These are phyloP conservation scores for Coemansia furcata DNA, from an alignment of 192 early-diverging fungal species.

Conservation along the genomic window DNA sequence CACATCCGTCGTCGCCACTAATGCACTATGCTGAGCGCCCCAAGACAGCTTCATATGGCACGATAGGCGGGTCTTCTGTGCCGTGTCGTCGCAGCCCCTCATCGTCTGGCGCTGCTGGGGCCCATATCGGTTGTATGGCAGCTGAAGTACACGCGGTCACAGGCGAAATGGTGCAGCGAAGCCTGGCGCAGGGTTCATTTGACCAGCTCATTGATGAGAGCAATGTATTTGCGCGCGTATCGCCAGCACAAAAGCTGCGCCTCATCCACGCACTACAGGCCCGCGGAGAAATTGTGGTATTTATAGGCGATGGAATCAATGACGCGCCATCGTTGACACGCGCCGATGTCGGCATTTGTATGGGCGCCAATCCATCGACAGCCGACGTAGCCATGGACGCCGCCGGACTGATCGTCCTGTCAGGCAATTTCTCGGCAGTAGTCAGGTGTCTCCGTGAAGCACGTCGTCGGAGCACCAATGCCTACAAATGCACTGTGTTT, in stretches of 20 bases:
- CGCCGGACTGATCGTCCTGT: slow-evolving; percentile 36
- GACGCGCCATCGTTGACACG: slow-evolving; percentile 83
- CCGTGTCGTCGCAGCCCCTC: not conserved
- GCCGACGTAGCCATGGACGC: slow-evolving; percentile 60
- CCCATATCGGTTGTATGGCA: not conserved
- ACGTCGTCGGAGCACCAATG: slow-evolving; percentile 20
- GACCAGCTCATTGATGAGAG: slow-evolving; percentile 34
- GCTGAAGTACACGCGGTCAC: slow-evolving; percentile 39
- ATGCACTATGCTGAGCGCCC: not conserved
- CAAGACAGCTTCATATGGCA: not conserved
- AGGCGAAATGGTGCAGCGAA: slow-evolving; percentile 45
- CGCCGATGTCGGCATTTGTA: slow-evolving; percentile 82
- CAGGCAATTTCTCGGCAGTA: slow-evolving; percentile 31
- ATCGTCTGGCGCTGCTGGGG: too few species aligned
- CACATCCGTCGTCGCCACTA: not conserved
- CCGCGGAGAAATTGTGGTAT: slow-evolving; percentile 41
- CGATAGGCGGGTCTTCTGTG: not conserved
- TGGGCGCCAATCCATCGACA: slow-evolving; percentile 66
- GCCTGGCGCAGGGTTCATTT: slow-evolving; percentile 21
- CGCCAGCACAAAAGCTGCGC: slow-evolving; percentile 41
- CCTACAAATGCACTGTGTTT: slow-evolving; percentile 23
- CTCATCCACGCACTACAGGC: slow-evolving; percentile 41
- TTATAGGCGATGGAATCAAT: slow-evolving; percentile 83
- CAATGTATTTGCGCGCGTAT: slow-evolving; percentile 45
- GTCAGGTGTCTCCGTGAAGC: slow-evolving; percentile 36